Evolutionary conservation across 202 grass and related monocot species (phyloP).

Genomic region (Eragrostis tef): DNA sequence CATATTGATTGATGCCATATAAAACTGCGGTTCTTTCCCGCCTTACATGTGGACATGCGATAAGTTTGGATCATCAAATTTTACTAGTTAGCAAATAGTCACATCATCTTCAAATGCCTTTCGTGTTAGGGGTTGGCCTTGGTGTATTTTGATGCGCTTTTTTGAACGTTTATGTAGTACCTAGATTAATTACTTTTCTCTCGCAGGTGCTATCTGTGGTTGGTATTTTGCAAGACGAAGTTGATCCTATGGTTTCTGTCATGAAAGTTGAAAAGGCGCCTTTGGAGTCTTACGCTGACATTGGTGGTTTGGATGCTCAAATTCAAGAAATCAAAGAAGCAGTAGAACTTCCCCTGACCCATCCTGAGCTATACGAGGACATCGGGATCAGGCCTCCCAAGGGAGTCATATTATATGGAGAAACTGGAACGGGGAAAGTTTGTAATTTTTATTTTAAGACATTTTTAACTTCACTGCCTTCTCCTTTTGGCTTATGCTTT

Average conservation of each 20-base stretch:
- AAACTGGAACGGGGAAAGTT: slow-evolving; percentile 92
- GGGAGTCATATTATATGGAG: slow-evolving; percentile 97
- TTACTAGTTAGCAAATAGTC: not conserved
- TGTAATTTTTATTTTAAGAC: not conserved
- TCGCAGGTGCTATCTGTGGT: slow-evolving; percentile 90
- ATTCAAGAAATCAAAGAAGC: slow-evolving; percentile 99
- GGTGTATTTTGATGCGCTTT: not conserved
- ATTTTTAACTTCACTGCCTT: slow-evolving; percentile 24
- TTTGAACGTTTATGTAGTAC: not conserved
- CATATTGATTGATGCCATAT: not conserved
- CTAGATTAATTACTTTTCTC: not conserved
- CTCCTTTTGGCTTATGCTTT: not conserved
- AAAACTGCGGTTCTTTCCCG: not conserved
- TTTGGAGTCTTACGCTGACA: slow-evolving; percentile 94
- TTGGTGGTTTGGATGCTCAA: slow-evolving; percentile 95
- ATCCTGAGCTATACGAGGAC: slow-evolving; percentile 97
- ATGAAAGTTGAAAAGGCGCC: slow-evolving; percentile 99
- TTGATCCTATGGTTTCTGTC: slow-evolving; percentile 98
- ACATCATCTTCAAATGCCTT: not conserved
- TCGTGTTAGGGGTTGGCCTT: not conserved
- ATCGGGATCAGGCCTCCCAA: slow-evolving; percentile 98
- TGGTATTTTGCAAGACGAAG: slow-evolving; percentile 95
- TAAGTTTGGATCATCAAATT: not conserved
- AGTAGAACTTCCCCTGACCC: slow-evolving; percentile 91
- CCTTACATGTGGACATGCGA: not conserved